phyloP scores from a whole-genome alignment of 2,329 filamentous ascomycete genomes.

The Rutstroemia sydowiana region DNA sequence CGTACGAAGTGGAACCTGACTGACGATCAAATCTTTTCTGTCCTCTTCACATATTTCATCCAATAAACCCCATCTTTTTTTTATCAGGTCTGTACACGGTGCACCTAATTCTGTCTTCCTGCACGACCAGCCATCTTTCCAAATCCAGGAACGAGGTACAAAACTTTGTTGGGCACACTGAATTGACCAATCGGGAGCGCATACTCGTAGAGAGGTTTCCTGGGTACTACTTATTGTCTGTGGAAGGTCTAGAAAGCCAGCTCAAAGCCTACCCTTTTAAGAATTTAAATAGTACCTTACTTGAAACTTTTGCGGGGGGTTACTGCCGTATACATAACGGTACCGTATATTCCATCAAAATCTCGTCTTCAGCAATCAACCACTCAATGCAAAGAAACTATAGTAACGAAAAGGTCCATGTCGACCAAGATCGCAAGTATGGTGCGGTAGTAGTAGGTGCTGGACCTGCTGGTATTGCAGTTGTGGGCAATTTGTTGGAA shows the following conservation, averaged over 20 bases:
- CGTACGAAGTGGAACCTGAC: not conserved
- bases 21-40: too few species aligned
- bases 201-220: too few species aligned
- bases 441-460: slow-evolving; percentile 51
- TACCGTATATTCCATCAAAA: too few species aligned
- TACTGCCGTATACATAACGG: too few species aligned
- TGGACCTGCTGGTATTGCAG: slow-evolving; percentile 52
- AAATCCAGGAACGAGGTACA: not conserved
- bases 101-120: not conserved
- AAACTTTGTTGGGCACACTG: not conserved
- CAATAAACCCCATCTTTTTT: too few species aligned
- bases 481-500: slow-evolving; percentile 54
- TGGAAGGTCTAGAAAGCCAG: too few species aligned
- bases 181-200: not conserved
- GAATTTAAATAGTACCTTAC: too few species aligned
- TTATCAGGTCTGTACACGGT: too few species aligned
- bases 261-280: too few species aligned
- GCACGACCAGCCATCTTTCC: not conserved
- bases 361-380: not conserved
- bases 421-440: slow-evolving; percentile 28
- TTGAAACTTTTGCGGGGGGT: too few species aligned
- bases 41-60: too few species aligned
- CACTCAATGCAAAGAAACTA: not conserved
- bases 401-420: slow-evolving; percentile 1
- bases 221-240: too few species aligned